Base-by-base conservation (phyloP, 495 filamentous ascomycete genomes). In the Neurospora africana region DNA sequence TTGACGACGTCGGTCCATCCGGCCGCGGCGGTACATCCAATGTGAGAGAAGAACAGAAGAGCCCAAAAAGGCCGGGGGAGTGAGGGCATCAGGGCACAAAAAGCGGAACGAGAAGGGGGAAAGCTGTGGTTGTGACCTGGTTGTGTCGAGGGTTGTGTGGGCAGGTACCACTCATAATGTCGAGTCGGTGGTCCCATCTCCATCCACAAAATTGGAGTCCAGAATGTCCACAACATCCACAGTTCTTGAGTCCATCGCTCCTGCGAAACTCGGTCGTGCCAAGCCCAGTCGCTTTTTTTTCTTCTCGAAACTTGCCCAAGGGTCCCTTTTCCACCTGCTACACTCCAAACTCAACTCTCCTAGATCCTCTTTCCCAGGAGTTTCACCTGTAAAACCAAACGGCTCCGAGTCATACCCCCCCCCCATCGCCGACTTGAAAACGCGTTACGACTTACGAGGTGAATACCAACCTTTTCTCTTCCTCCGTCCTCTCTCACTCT, bases 401-500 rank as follows among this genome's bases (percentile, higher is more conserved):
- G 53, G 15, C 53, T 65, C 53, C 53, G 53, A 65, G 53, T 65
- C 53, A 65, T 65, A 33, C 27, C 53, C 53, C 53, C 27, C 53
- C 53, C 53, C 53, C 27, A 19, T 65, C 15, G 53, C 53, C 53
- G 53, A 65, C 53, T 27, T 65, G 23, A 65, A 33, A 15, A 65
- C 27, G 27, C 53, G 15, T 65, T 65, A 65, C 53, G 53, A 61
- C 53, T 61, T 33, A 61, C 53, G 53, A 65, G 53, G 53, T 65
- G 53, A 65, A 65, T 65, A 65, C 27, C 33, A 65, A 9, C 53
- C 15, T 61, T 61, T 61, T 65, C 19, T 30, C 47, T 33, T 27
- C 27, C 27, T 65, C 53, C 27, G 27, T 33, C 27, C 23, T 65
- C 53, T 65, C 53, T 65, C 81, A 81, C 78, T 65, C 27, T 61